Base-by-base conservation (phyloP, 257 asterid species). In the Nyctanthes arbortristis region DNA sequence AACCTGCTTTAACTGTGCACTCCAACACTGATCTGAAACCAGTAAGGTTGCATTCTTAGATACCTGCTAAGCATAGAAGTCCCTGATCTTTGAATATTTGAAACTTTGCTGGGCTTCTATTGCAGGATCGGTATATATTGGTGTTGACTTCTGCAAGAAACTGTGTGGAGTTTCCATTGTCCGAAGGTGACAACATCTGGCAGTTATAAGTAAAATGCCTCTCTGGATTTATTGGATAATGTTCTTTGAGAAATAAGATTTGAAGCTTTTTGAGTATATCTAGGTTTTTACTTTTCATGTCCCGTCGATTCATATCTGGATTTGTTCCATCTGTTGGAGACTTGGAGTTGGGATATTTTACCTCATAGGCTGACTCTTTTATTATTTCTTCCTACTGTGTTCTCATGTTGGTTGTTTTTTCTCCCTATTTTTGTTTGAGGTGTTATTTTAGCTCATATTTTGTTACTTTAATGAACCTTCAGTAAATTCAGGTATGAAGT, bases 101-200 rank as follows among this genome's bases (percentile, higher is more conserved):
- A 30, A 40, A 56, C 65, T 75, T 58, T 20, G 10, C 59, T 43
- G 73, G 73, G 43, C 22, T 55, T 73, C 58, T 65, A 67, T 63
- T 85, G 76, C 88, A 94, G 99, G 88, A 33, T 91, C 97, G 1
- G 84, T 88, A 18, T 94, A 91, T 71, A 87, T 84, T 67, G 99
- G 99, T 71, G 99, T 94, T 64, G 99, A 94, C 80, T 94, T 94
- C 77, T 94, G 99, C 99, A 94, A 94, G 96, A 94, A 91, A 84
- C 77, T 94, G 49, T 94, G 98, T 72, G 99, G 96, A 55, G 99
- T 94, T 76, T 94, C 99, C 77, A 94, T 94, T 66, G 81, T 94
- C 65, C 84, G 99, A 79, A 94, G 99, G 99, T 94, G 74, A 81
- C 85, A n/a, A n/a, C n/a, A n/a, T n/a, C n/a, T n/a, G 76, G 78